Evolutionary conservation across 2,329 filamentous ascomycete species (phyloP), one percentile per base, ranked within the genome.

Genomic region (Fonsecaea nubica): DNA sequence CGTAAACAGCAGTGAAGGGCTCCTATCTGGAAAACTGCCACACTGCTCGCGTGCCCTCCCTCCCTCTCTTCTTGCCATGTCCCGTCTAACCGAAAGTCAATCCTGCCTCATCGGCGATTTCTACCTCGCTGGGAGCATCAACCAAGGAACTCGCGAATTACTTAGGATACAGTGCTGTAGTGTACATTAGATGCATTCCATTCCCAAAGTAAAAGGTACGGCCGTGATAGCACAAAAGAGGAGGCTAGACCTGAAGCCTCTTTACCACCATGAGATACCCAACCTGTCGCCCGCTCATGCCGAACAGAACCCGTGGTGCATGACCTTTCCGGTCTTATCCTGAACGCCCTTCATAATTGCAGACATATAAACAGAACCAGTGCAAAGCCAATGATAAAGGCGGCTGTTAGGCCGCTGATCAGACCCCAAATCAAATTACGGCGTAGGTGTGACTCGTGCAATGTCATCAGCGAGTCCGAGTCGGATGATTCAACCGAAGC

Each of bases 351-450:
- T 50, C 45, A 50, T 12, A 8, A 18, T 50, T 50, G 45, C 18
- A 50, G 25, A 25, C 18, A 50, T 25, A 50, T 50, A 50, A 61
- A 53, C 42, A 48, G 42, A 10, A 61, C 18, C 38, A 61, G 33
- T 12, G 58, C 58, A 53, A 61, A 8, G 7, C 25, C 58, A 36
- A 61, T 38, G 13, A 61, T 4, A 61, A 61, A 53, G 15, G 42
- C 52, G 21, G 36, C 52, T 12, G n/a, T 38, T 18, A 53, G 15
- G 18, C 58, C 58, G 18, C 58, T 48, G 25, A 61, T 42, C 45
- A 61, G 10, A n/a, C 58, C 58, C 58, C 58, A 61, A 33, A 61
- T 33, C 32, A 61, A 52, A n/a, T 33, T 48, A 8, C 48, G 58
- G 33, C 45, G 58, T 21, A 61, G 36, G 21, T 61, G 32, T 21